Percentiles rank a stretch among this genome's conserved stretches.
Evolutionary conservation across 23 red algal species (phyloP).

Genomic region (Gracilaria gracilis): DNA sequence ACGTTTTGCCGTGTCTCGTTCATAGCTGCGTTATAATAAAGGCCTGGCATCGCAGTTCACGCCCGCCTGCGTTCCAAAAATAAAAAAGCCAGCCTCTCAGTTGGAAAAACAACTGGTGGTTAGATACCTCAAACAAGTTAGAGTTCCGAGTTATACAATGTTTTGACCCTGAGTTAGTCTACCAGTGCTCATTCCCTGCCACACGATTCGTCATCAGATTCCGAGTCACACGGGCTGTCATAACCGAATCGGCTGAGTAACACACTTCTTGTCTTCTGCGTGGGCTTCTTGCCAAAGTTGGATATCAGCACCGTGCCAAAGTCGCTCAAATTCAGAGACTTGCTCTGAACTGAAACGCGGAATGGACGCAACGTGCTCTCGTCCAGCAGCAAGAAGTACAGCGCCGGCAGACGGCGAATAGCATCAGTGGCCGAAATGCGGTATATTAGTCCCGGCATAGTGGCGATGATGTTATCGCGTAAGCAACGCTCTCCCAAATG

Average conservation of each 20-base stretch:
- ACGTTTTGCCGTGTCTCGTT: background rate
- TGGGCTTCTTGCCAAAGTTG: conserved; percentile 74
- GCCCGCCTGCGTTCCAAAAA: background rate
- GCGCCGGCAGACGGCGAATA: conserved; percentile 51
- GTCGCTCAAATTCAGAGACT: conserved; percentile 70
- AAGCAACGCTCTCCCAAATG: conserved; percentile 57
- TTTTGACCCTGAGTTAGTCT: background rate
- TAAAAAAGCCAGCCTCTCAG: background rate
- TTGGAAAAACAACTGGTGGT: background rate
- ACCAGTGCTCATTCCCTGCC: conserved; percentile 36
- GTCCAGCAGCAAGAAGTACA: conserved; percentile 71
- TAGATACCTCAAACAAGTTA: background rate
- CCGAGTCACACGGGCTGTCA: conserved; percentile 64
- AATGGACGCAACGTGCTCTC: conserved; percentile 68
- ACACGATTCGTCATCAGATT: conserved; percentile 71
- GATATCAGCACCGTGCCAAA: conserved; percentile 70
- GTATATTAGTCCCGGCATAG: conserved; percentile 69
- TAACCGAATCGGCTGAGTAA: conserved; percentile 64
- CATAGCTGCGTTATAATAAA: background rate
- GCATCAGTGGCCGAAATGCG: conserved; percentile 73
- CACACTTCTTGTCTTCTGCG: conserved; percentile 62
- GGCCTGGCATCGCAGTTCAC: background rate
- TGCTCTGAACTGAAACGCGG: conserved; percentile 68
- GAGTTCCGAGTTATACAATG: background rate
- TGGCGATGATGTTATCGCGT: conserved; percentile 72